Percentiles rank a stretch among this genome's conserved stretches.
phyloP scores from a whole-genome alignment of 306 rosid species.

The Styphnolobium japonicum region DNA sequence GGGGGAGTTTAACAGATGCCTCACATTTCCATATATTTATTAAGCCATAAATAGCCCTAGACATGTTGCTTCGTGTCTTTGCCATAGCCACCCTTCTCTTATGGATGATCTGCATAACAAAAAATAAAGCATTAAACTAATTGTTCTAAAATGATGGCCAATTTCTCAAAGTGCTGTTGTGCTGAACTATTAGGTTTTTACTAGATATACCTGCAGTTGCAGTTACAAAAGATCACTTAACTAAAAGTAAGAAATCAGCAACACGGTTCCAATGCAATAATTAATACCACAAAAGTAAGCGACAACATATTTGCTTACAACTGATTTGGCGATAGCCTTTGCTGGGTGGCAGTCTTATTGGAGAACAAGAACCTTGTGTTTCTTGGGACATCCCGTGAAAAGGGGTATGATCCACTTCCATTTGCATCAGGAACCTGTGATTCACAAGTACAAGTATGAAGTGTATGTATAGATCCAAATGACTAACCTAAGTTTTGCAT shows the following conservation, averaged over 20 bases:
- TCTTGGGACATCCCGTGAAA: slow-evolving; percentile 89
- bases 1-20: no score
- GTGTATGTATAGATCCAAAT: background rate
- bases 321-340: slow-evolving; percentile 88
- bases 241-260: slow-evolving; percentile 16
- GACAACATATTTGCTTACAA: slow-evolving; percentile 55
- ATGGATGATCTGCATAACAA: no score
- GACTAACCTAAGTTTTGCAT: background rate
- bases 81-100: no score
- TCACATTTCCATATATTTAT: no score
- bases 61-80: no score
- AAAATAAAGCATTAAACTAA: no score
- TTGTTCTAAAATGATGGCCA: slow-evolving; percentile 98
- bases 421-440: slow-evolving; percentile 94
- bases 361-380: slow-evolving; percentile 94
- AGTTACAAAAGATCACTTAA: slow-evolving; percentile 24
- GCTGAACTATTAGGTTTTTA: slow-evolving; percentile 79
- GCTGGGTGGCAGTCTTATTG: slow-evolving; percentile 77
- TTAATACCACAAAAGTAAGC: slow-evolving; percentile 13
- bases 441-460: slow-evolving; percentile 28
- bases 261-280: slow-evolving; percentile 3
- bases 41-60: no score
- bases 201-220: slow-evolving; percentile 73
- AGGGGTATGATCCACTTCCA: slow-evolving; percentile 96
- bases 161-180: slow-evolving; percentile 75